These are phyloP conservation scores for Dioszegia crocea DNA, from an alignment of 768 basidiomycete genomes.

Conservation along the genomic window DNA sequence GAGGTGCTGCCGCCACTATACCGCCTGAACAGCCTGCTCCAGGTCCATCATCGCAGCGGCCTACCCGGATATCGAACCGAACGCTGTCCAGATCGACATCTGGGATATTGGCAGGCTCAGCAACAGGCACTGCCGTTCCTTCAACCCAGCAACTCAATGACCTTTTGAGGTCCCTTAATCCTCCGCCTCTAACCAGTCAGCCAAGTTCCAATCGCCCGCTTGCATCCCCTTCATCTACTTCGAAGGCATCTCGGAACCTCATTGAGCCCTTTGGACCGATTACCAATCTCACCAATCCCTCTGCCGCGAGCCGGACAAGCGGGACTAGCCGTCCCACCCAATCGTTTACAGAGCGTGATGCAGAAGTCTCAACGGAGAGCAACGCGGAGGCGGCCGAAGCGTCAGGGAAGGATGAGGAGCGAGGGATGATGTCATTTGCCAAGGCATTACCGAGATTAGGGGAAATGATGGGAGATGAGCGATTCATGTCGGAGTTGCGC, in stretches of 20 bases:
- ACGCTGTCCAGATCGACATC: no score
- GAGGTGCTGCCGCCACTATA: neutral
- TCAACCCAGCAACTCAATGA: constrained; percentile 34
- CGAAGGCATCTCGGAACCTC: constrained; percentile 1
- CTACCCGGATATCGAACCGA: no score
- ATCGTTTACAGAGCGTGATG: no score
- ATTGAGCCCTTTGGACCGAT: constrained; percentile 37
- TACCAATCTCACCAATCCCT: neutral
- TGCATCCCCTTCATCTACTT: neutral
- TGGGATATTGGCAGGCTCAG: no score
- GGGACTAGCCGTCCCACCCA: no score
- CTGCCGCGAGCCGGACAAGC: neutral
- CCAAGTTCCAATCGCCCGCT: neutral
- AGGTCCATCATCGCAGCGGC: neutral
- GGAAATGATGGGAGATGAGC: constrained; percentile 30
- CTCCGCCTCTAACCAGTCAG: constrained; percentile 1
- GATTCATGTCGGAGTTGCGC: constrained; percentile 29
- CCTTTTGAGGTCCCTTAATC: constrained; percentile 31
- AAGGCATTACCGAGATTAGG: constrained; percentile 33
- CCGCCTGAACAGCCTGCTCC: neutral
- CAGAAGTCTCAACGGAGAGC: no score
- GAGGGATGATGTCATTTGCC: constrained; percentile 19
- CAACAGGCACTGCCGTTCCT: constrained; percentile 8
- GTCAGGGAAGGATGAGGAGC: neutral
- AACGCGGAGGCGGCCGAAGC: no score